These are phyloP conservation scores for Tolypocladium nubicola DNA, from an alignment of 2,329 filamentous ascomycete species.

Conservation along the genomic window DNA sequence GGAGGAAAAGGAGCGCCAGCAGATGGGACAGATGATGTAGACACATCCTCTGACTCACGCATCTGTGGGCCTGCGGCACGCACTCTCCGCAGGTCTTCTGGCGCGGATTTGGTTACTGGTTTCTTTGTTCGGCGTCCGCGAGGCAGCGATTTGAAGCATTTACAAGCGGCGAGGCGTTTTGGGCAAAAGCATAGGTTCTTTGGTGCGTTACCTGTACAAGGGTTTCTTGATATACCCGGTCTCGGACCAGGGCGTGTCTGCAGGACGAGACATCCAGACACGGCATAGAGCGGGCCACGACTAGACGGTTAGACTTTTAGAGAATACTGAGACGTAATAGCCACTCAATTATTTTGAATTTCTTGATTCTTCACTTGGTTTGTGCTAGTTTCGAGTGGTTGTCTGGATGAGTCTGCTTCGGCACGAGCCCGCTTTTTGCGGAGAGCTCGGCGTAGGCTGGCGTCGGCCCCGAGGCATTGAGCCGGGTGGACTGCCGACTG, in stretches of 20 bases:
- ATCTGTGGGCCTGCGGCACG: neutral
- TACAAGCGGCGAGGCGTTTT: neutral
- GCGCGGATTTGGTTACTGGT: neutral
- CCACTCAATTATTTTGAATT: neutral
- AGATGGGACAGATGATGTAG: neutral
- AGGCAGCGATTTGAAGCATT: neutral
- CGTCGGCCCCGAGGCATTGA: neutral
- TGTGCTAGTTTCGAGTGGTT: neutral
- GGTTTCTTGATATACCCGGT: neutral
- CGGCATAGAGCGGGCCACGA: neutral
- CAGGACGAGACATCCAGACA: neutral
- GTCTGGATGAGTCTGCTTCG: neutral
- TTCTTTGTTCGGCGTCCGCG: neutral
- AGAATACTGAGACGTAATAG: neutral
- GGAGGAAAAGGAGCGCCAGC: constrained; percentile 63
- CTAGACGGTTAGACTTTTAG: neutral
- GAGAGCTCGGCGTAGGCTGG: neutral
- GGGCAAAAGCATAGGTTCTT: neutral
- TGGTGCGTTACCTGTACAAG: neutral
- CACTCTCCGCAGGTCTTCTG: neutral
- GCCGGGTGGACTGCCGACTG: neutral
- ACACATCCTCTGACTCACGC: neutral
- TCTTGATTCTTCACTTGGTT: neutral
- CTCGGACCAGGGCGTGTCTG: neutral
- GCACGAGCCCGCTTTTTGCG: neutral